Percentiles rank a stretch among this genome's conserved stretches.
phyloP scores from a whole-genome alignment of 768 basidiomycete species.

The Exsudoporus frostii region DNA sequence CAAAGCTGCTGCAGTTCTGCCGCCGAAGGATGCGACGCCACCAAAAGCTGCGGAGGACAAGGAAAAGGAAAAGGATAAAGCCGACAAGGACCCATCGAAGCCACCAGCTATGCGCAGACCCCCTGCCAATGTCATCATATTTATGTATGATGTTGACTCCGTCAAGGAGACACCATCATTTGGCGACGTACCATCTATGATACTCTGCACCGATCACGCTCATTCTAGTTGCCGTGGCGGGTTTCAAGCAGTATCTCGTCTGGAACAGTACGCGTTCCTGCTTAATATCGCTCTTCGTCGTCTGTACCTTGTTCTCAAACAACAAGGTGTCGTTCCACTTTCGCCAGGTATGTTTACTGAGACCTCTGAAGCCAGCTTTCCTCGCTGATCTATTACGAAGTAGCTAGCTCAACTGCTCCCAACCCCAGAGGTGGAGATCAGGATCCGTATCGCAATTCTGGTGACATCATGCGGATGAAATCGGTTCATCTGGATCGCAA shows the following conservation, averaged over 20 bases:
- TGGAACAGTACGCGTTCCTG: constrained; percentile 97
- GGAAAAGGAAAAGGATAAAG: constrained; percentile 40
- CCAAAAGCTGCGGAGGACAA: constrained; percentile 51
- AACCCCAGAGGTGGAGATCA: constrained; percentile 41
- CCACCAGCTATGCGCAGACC: constrained; percentile 64
- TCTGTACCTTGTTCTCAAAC: constrained; percentile 82
- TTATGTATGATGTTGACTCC: constrained; percentile 73
- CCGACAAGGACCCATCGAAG: constrained; percentile 50
- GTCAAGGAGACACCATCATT: constrained; percentile 66
- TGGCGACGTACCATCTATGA: constrained; percentile 67
- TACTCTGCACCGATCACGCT: constrained; percentile 78
- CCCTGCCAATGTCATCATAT: constrained; percentile 76
- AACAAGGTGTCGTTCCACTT: constrained; percentile 85
- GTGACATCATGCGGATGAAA: constrained; percentile 92
- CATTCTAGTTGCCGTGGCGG: constrained; percentile 64
- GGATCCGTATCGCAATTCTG: constrained; percentile 82
- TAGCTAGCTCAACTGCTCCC: constrained; percentile 33
- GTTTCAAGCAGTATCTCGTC: constrained; percentile 86
- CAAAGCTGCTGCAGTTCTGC: constrained; percentile 63
- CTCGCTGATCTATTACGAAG: constrained; percentile 9
- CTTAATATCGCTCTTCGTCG: constrained; percentile 92
- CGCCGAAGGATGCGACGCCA: constrained; percentile 52
- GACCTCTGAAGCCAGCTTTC: constrained; percentile 1
- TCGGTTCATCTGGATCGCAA: constrained; percentile 94
- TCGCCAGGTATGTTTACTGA: constrained; percentile 56